Conservation (phyloP, 345 rosid genomes). For the Syzygium jambos region DNA sequence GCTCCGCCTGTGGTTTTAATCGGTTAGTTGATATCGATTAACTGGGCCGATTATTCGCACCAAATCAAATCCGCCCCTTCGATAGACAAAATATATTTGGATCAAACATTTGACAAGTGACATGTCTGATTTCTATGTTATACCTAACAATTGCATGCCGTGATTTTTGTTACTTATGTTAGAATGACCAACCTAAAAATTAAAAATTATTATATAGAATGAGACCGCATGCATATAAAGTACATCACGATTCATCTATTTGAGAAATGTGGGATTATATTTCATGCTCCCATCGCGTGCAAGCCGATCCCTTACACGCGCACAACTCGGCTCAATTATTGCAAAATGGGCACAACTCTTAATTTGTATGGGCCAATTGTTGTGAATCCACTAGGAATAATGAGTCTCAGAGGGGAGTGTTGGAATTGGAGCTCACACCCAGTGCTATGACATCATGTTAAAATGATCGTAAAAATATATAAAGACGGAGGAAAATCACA, state of each 20-base stretch:
- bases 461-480: background rate
- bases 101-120: background rate
- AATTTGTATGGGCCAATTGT: background rate
- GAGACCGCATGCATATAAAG: background rate
- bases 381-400: background rate
- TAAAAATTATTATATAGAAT: background rate
- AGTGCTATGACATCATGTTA: background rate
- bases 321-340: background rate
- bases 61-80: background rate
- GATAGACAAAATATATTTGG: background rate
- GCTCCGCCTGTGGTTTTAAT: background rate
- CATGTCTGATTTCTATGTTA: too few relatives aligned
- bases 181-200: background rate
- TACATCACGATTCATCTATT: background rate
- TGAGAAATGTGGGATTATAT: background rate
- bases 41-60: background rate
- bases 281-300: fast-evolving
- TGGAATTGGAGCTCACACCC: background rate
- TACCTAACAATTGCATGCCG: too few relatives aligned
- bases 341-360: background rate
- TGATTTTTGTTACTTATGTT: background rate
- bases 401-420: background rate
- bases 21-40: background rate
- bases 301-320: background rate
- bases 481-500: background rate